A percentile compares a stretch with the other conserved stretches of the same genome.
Conservation (phyloP, 495 filamentous ascomycete genomes). For the Daldinia loculata region DNA sequence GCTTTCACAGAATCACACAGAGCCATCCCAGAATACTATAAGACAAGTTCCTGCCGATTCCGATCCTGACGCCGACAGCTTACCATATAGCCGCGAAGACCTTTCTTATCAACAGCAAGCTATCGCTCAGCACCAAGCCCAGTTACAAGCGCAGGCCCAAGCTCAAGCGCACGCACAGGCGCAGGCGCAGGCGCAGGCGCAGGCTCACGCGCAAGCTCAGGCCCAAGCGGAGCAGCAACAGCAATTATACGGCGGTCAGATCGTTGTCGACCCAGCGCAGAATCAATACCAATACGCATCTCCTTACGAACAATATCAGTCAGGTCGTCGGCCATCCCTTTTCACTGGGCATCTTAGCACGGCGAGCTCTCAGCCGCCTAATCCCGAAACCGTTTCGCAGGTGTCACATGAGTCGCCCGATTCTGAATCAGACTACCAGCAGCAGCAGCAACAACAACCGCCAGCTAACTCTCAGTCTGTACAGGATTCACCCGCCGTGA, state of each 20-base stretch:
- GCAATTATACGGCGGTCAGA: slow-evolving; percentile 48
- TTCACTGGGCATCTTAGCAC: slow-evolving; percentile 52
- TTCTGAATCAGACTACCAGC: slow-evolving; percentile 54
- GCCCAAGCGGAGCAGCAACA: slow-evolving; percentile 41
- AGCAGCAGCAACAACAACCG: slow-evolving; percentile 11
- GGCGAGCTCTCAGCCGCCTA: slow-evolving; percentile 53
- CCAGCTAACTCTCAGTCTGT: slow-evolving; percentile 52
- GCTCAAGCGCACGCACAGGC: slow-evolving; percentile 39
- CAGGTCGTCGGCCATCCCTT: slow-evolving; percentile 38
- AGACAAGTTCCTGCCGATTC: slow-evolving; percentile 48
- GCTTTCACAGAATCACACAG: slow-evolving; percentile 51
- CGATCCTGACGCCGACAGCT: slow-evolving; percentile 40
- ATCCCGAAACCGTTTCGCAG: slow-evolving; percentile 64
- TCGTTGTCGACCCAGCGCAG: slow-evolving; percentile 45
- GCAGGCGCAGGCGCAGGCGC: slow-evolving; percentile 23
- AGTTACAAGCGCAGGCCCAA: slow-evolving; percentile 45
- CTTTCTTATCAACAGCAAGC: slow-evolving; percentile 53
- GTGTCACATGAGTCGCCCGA: slow-evolving; percentile 68
- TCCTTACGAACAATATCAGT: slow-evolving; percentile 51
- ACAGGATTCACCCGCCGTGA: slow-evolving; percentile 51
- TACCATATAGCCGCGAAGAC: slow-evolving; percentile 55
- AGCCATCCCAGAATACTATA: slow-evolving; percentile 51
- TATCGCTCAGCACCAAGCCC: slow-evolving; percentile 49
- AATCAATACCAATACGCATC: slow-evolving; percentile 48
- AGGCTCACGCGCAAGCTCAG: slow-evolving; percentile 42